These are phyloP conservation scores for Neurospora sp. DNA, from an alignment of 495 filamentous ascomycete species.

Conservation along the genomic window DNA sequence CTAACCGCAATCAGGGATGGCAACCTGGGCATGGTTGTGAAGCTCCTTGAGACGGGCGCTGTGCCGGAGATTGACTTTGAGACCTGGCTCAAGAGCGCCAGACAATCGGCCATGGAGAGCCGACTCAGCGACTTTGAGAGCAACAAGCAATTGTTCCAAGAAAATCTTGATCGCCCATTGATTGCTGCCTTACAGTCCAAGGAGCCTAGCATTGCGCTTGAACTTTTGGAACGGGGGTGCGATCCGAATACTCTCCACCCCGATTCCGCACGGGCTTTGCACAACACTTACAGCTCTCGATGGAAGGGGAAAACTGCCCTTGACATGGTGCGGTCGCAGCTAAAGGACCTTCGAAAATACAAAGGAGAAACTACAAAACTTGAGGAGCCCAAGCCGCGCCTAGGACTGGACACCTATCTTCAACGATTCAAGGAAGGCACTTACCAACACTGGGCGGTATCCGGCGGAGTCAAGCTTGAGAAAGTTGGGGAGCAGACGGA, in stretches of 20 bases:
- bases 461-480: constrained; percentile 20
- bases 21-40: constrained; percentile 25
- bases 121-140: constrained; percentile 26
- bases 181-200: constrained; percentile 43
- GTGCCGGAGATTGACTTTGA: constrained; percentile 33
- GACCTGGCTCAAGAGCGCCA: constrained; percentile 33
- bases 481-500: constrained; percentile 6
- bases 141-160: constrained; percentile 31
- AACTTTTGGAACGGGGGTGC: constrained; percentile 49
- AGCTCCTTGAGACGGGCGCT: constrained; percentile 33
- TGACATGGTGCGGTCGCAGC: constrained; percentile 43
- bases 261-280: constrained; percentile 22
- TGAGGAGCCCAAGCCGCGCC: constrained; percentile 8
- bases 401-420: constrained; percentile 32
- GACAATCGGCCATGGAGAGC: constrained; percentile 12
- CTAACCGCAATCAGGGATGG: constrained; percentile 22
- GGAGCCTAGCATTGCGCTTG: constrained; percentile 40
- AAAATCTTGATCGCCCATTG: constrained; percentile 45
- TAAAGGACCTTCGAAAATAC: constrained; percentile 37
- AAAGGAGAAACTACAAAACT: constrained; percentile 16
- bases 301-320: constrained; percentile 37
- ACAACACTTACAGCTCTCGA: constrained; percentile 7
- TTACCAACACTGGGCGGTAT: constrained; percentile 44
- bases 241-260: constrained; percentile 43
- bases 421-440: constrained; percentile 32